Evolutionary conservation across 208 protist species (phyloP), one percentile per base, ranked within the genome.

Genomic region (Endotrypanum monterogeii): DNA sequence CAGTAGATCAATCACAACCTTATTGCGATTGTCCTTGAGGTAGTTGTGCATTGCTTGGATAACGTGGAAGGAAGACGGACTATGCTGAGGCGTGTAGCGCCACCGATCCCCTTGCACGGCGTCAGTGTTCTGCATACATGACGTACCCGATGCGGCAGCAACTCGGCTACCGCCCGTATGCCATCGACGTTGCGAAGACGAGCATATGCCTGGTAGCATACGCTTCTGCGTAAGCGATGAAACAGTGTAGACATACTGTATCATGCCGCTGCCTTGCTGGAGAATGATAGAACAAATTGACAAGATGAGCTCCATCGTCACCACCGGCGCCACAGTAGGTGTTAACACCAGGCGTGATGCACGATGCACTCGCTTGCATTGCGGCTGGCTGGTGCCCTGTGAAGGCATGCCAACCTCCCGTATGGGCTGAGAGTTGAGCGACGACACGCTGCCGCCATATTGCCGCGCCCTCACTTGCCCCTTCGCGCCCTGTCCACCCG

Each of bases 281-380:
- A 89, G 73, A 14, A 95, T 74, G 39, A 90, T 78, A 55, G 68
- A 75, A 71, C 76, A 85, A 6, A 95, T 74, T 32, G 74, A 85
- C 25, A 92, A 71, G 25, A 95, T 74, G 44, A 95, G 72, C 57
- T 95, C 90, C 70, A 85, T 79, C 67, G 81, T 74, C 44, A 89
- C 80, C 54, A 65, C 62, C n/a, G 82, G 78, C 32, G 72, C 69
- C 41, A 81, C 78, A 54, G 76, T 68, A 28, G 67, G 79, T 60
- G 74, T 67, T 37, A 78, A 54, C 25, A 44, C 37, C 30, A 44
- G 23, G 5, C 39, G 52, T 14, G 68, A 50, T 12, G 41, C 28
- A 44, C 58, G 70, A 51, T 18, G 41, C 25, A 44, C 52, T 18
- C 32, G 37, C 63, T 32, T 68, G 16, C 37, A 25, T 3, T 25